Evolutionary conservation across 1,284 basidiomycete species (phyloP).

Genomic region (Cerrena zonata): DNA sequence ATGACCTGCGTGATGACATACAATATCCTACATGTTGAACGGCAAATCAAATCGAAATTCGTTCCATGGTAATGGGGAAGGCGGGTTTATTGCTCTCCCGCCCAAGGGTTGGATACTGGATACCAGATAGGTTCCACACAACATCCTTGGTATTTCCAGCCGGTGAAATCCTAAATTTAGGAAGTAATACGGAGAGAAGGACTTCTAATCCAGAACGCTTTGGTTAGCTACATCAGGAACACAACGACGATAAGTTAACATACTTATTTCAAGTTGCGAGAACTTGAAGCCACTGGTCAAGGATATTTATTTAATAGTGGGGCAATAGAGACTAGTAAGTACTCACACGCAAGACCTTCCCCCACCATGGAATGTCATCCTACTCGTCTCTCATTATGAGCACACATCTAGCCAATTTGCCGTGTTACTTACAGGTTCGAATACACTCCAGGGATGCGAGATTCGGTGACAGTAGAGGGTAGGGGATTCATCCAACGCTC

Average conservation of each 20-base stretch:
- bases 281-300: constrained; percentile 1
- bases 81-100: background rate
- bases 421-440: constrained; percentile 20
- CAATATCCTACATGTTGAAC: too few relatives aligned
- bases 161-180: constrained; percentile 4
- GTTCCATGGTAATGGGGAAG: too few relatives aligned
- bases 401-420: background rate
- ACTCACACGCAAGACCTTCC: constrained; percentile 13
- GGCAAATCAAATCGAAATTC: too few relatives aligned
- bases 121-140: constrained; percentile 10
- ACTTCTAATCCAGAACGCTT: constrained; percentile 9
- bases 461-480: constrained; percentile 16
- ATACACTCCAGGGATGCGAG: constrained; percentile 21
- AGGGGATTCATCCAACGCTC: constrained; percentile 26
- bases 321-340: background rate
- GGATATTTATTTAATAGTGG: background rate
- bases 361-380: constrained; percentile 14
- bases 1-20: too few relatives aligned
- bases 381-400: too few relatives aligned
- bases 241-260: background rate
- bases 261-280: too few relatives aligned
- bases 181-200: constrained; percentile 10
- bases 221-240: background rate
- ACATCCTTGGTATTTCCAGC: constrained; percentile 6
- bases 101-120: constrained; percentile 12